Base-by-base conservation (phyloP, 148 eudicot species). In the Hydrangea macrophylla region DNA sequence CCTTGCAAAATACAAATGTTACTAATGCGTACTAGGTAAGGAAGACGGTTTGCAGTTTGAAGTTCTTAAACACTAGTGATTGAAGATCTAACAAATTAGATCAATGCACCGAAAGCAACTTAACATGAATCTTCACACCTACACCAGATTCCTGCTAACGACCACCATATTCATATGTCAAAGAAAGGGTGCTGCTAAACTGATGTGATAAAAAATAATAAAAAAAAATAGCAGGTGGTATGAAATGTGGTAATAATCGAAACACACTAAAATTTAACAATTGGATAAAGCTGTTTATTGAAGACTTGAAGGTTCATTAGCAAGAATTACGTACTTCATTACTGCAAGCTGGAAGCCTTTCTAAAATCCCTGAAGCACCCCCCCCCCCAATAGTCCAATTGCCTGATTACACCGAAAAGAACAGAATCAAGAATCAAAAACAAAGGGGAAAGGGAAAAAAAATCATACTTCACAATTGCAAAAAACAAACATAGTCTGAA, bases 251-350 rank as follows among this genome's bases (percentile, higher is more conserved):
- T n/a, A 8, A 35, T 35, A 35, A 35, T 3, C 5, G 39, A 3
- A 35, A 35, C 8, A 3, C n/a, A n/a, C n/a, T n/a, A n/a, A n/a
- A n/a, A n/a, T n/a, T 17, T 17, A 40, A 40, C 45, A 40, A 40
- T 40, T 40, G 13, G 13, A 40, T 3, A 17, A 40, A 40, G 13
- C 45, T 9, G 45, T 9, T 0, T 40, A 40, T 7, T 2, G 18
- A 48, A 48, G 20, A 35, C 39, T 35, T 8, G 5, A 35, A 3
- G 39, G 39, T 35, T 35, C 53, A 48, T 0, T 15, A 20, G n/a
- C 22, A 13, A 11, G 48, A 37, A 80, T 68, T 79, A 82, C n/a
- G n/a, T n/a, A n/a, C 85, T 67, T 82, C 85, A 76, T 82, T 53
- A 30, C 61, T 70, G 53, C 23, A 45, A 27, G 44, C 28, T 22